These are phyloP conservation scores for Neopestalotiopsis sp. DNA, from an alignment of 2,329 filamentous ascomycete genomes.

Conservation along the genomic window DNA sequence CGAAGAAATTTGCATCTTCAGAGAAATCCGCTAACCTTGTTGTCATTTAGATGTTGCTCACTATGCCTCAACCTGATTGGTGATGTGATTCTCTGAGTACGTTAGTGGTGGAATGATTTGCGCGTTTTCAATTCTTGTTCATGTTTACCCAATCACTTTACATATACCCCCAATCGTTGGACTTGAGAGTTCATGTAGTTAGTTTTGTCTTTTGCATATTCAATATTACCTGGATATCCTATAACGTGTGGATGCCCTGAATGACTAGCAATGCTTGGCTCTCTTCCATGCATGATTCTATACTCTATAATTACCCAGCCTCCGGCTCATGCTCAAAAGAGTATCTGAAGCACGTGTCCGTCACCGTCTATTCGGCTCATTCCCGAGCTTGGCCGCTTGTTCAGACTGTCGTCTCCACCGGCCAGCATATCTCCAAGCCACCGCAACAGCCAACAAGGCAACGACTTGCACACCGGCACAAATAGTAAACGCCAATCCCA, in stretches of 20 bases:
- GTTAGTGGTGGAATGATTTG: neutral
- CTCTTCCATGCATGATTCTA: neutral
- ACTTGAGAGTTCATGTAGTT: neutral
- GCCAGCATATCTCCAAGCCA: constrained; percentile 5
- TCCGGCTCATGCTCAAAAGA: neutral
- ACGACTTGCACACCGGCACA: constrained; percentile 10
- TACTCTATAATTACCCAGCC: neutral
- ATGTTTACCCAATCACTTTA: neutral
- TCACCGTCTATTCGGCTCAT: constrained; percentile 29
- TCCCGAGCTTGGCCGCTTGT: neutral
- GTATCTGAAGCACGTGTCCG: neutral
- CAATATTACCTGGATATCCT: constrained; percentile 39
- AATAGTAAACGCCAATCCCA: constrained; percentile 10
- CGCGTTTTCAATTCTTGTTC: neutral
- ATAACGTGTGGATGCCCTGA: too few relatives aligned
- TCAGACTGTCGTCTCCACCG: neutral
- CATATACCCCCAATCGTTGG: neutral
- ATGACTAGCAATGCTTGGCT: neutral
- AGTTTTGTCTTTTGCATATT: neutral
- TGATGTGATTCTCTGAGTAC: too few relatives aligned
- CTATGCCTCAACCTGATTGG: neutral
- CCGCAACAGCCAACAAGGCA: neutral
- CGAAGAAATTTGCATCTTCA: too few relatives aligned
- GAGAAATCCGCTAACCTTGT: neutral
- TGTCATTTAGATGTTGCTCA: neutral